Conservation (phyloP, 306 rosid genomes). For the Cicer judaicum region DNA sequence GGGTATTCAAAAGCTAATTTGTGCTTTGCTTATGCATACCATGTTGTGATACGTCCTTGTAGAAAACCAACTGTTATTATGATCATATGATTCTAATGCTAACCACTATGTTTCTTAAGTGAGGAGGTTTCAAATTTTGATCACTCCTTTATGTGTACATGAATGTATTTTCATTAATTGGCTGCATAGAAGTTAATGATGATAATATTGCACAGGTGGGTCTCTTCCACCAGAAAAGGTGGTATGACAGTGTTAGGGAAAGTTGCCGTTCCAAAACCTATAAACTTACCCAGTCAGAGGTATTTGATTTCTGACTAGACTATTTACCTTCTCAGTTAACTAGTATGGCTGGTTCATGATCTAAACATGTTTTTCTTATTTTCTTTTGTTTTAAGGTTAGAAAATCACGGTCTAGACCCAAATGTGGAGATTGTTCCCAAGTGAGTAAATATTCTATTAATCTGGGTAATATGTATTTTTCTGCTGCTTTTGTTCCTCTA, state of each 20-base stretch:
- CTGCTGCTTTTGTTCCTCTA: conserved; percentile 27
- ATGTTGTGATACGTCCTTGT: background rate
- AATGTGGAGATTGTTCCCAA: conserved; percentile 96
- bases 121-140: conserved; percentile 15
- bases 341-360: conserved; percentile 35
- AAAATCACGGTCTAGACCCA: conserved; percentile 91
- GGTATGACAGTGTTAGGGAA: conserved; percentile 94
- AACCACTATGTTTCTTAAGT: background rate
- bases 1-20: conserved; percentile 15
- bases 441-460: conserved; percentile 58
- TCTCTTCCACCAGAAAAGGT: conserved; percentile 85
- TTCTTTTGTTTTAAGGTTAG: conserved; percentile 74
- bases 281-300: conserved; percentile 97
- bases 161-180: conserved; percentile 23
- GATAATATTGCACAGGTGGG: conserved; percentile 63
- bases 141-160: background rate
- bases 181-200: conserved; percentile 28
- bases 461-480: conserved; percentile 12
- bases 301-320: conserved; percentile 53
- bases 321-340: conserved; percentile 23
- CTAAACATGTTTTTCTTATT: conserved; percentile 39
- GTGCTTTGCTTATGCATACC: conserved; percentile 1
- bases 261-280: conserved; percentile 93
- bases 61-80: background rate
- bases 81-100: background rate